Percentiles rank a stretch among this genome's conserved stretches.
Evolutionary conservation across 225 moss, liverwort and hornwort genomes (phyloP).

Genomic region (Sphagnum contortum): DNA sequence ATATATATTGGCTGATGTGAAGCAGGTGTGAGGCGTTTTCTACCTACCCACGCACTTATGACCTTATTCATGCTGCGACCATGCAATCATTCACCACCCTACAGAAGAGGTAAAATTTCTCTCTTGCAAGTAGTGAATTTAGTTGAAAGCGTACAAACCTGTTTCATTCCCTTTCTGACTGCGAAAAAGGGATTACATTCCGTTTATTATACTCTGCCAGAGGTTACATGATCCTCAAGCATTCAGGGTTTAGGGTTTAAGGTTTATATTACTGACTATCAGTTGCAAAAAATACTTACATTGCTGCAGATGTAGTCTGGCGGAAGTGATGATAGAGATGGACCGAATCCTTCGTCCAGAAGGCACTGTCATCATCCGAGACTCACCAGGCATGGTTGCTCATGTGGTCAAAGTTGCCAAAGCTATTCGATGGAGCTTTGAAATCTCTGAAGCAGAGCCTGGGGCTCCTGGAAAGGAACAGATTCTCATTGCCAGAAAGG

Average conservation of each 20-base stretch:
- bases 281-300: neutral
- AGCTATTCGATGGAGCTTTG: conserved; percentile 44
- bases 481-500: conserved; percentile 55
- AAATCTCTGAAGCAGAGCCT: conserved; percentile 53
- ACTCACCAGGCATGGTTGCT: conserved; percentile 36
- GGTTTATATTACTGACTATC: neutral
- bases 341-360: conserved; percentile 73
- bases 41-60: conserved; percentile 69
- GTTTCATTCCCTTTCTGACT: neutral
- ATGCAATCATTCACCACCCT: conserved; percentile 51
- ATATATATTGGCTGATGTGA: too few relatives aligned
- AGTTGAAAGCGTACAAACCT: neutral
- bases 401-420: conserved; percentile 45
- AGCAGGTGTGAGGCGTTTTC: conserved; percentile 74
- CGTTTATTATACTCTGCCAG: neutral
- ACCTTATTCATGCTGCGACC: conserved; percentile 56
- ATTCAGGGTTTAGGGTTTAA: neutral
- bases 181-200: neutral
- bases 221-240: too few relatives aligned
- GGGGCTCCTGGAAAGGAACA: conserved; percentile 75
- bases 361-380: conserved; percentile 56
- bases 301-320: conserved; percentile 57
- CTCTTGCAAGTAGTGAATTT: neutral
- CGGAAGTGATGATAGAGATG: conserved; percentile 75
- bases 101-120: conserved; percentile 36